Conservation (phyloP, 805 yeast species). For the Yarrowia sp. region DNA sequence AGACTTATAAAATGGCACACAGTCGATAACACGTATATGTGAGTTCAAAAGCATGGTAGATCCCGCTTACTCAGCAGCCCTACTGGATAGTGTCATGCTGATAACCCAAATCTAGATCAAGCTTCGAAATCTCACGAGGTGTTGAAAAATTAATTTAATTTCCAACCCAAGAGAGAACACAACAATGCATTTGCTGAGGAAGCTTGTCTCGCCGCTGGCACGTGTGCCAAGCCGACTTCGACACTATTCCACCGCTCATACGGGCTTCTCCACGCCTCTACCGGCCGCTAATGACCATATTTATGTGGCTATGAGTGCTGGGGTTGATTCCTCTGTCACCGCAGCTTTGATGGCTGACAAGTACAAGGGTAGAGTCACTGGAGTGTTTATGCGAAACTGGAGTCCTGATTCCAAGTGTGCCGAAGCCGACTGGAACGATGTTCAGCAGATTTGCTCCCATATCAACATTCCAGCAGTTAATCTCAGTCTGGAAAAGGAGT, state of each 20-base stretch:
- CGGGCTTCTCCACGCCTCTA: background rate
- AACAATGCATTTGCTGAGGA: background rate
- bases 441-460: constrained; percentile 56
- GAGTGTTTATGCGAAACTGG: constrained; percentile 96
- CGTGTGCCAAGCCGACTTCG: background rate
- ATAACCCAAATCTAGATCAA: background rate
- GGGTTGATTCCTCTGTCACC: constrained; percentile 90
- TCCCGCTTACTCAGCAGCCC: background rate
- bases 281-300: constrained; percentile 41
- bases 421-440: constrained; percentile 88
- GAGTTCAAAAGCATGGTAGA: too few species aligned
- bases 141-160: background rate
- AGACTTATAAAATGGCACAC: too few species aligned
- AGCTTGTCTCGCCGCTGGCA: background rate
- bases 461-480: constrained; percentile 67
- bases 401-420: constrained; percentile 56
- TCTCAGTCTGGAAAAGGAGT: constrained; percentile 82
- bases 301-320: constrained; percentile 90
- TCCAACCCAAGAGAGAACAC: background rate
- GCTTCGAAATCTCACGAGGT: constrained; percentile 1
- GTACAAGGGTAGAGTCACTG: constrained; percentile 56
- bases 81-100: background rate
- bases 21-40: too few species aligned
- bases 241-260: background rate
- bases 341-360: constrained; percentile 62